Evolutionary conservation across 1,284 basidiomycete species (phyloP), one percentile per base, ranked within the genome.

Genomic region (Naganishia liquefaciens): DNA sequence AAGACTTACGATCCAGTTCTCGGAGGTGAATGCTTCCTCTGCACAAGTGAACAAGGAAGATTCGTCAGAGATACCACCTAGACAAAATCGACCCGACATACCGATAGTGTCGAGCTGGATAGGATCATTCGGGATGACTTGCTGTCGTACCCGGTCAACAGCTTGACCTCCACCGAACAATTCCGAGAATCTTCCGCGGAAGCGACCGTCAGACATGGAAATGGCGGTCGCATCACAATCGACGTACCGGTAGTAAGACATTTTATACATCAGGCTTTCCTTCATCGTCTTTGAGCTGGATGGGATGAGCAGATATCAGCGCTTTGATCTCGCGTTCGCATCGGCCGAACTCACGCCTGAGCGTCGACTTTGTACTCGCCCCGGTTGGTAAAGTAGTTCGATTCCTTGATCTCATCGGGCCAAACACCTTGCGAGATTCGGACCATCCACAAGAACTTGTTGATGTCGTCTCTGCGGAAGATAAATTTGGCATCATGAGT

Each of bases 371-470:
- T 87, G 81, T 98, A 99, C 77, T 99, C 93, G 51, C 96, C 96
- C 13, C 87, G 82, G n/a, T 87, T 82, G 0, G 90, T 98, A 80
- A 99, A 99, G 83, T 91, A 99, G 75, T 90, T 89, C 37, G 87
- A 84, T 80, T 99, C 96, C 74, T 90, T 88, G 67, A 99, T 91
- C 80, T 99, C 96, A 58, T 98, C 92, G 0, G 96, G 96, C 96
- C 96, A 99, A 54, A 97, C 90, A 65, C 96, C 95, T 75, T 97
- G 93, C 2, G 96, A 90, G 74, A 98, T 98, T 65, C 96, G 87
- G 68, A 98, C 90, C 93, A 95, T 95, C 92, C 92, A 96, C 64
- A 99, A 81, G 85, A 96, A 99, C 82, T 99, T 99, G 87, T 99
- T 99, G 81, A 99, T 92, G 77, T 99, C 96, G 79, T 99, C 96